Evolutionary conservation across 2,329 filamentous ascomycete species (phyloP), one percentile per base, ranked within the genome.

Genomic region (Trichoderma semiorbis): DNA sequence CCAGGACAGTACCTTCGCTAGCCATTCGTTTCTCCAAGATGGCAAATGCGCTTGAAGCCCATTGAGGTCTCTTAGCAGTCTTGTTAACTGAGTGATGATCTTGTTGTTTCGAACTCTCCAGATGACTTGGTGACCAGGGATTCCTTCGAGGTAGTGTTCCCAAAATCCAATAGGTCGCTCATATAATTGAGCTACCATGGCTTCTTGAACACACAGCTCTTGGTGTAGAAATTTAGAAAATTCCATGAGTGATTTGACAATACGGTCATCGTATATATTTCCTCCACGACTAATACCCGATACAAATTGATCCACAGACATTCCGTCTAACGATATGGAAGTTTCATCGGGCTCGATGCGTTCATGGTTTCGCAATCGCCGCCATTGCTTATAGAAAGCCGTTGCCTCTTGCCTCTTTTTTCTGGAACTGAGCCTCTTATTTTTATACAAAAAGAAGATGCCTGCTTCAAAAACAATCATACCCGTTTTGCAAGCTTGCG

Each of bases 131-230:
- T 76, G 74, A 1, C 24, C 61, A 5, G 66, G 71, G 0, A 47
- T 11, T 4, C 21, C n/a, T 11, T 28, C 18, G 3, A 43, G 11
- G 47, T 78, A 78, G 10, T 69, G 62, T 21, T 39, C 7, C 74
- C 75, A 77, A 53, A 58, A 73, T 4, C 60, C 7, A 11, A 60
- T 43, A 3, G 74, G 72, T 18, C 74, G 57, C 14, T 74, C 64
- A 26, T 78, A 77, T 21, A 77, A 24, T 60, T 78, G 76, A 34
- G 73, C 76, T 7, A 78, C 57, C 64, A 76, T 72, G 57, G 65
- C 74, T 60, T 78, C 76, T 2, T 75, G 67, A 8, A 73, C 68
- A 28, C 61, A 57, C 28, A 74, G 68, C 67, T 78, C 77, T 24
- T 70, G 64, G 39, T 73, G 61, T 7, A 78, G 36, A 10, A 34